These are phyloP conservation scores for Tetrahymena thermophila DNA, from an alignment of 73 alveolate species.

Conservation along the genomic window DNA sequence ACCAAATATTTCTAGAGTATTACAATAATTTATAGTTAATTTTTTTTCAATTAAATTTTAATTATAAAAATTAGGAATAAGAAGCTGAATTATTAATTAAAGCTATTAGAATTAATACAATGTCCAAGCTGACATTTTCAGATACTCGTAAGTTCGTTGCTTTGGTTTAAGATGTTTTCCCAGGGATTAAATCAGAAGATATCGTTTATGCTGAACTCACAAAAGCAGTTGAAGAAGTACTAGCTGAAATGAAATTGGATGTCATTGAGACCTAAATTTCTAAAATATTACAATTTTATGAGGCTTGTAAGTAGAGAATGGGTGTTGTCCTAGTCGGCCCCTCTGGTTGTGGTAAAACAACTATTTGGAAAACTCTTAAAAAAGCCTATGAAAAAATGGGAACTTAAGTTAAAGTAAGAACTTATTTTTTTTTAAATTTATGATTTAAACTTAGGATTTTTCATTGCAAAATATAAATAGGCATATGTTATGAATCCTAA, in stretches of 20 bases:
- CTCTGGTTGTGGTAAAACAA: slow-evolving; percentile 99
- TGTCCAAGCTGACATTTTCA: slow-evolving; percentile 97
- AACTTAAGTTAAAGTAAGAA: slow-evolving; percentile 50
- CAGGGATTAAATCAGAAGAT: slow-evolving; percentile 91
- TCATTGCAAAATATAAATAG: not conserved
- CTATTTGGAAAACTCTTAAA: slow-evolving; percentile 97
- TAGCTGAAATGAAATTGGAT: slow-evolving; percentile 83
- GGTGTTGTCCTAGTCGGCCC: slow-evolving; percentile 99
- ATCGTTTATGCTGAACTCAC: slow-evolving; percentile 94
- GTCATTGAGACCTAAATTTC: slow-evolving; percentile 87
- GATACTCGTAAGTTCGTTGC: slow-evolving; percentile 91
- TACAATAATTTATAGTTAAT: too few species aligned
- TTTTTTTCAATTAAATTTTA: too few species aligned
- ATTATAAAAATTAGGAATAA: slow-evolving; percentile 65
- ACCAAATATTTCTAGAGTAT: not conserved
- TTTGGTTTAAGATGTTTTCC: slow-evolving; percentile 90
- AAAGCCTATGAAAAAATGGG: slow-evolving; percentile 95
- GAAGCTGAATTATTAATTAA: slow-evolving; percentile 84
- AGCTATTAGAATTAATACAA: slow-evolving; percentile 97
- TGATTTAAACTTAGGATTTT: not conserved
- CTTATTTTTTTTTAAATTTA: not conserved
- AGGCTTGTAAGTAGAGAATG: slow-evolving; percentile 99
- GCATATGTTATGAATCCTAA: slow-evolving; percentile 98
- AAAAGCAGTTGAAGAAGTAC: slow-evolving; percentile 87
- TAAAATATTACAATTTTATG: slow-evolving; percentile 98